Evolutionary conservation across 768 basidiomycete genomes (phyloP), one percentile per base, ranked within the genome.

Genomic region (Mycena sanguinolenta): DNA sequence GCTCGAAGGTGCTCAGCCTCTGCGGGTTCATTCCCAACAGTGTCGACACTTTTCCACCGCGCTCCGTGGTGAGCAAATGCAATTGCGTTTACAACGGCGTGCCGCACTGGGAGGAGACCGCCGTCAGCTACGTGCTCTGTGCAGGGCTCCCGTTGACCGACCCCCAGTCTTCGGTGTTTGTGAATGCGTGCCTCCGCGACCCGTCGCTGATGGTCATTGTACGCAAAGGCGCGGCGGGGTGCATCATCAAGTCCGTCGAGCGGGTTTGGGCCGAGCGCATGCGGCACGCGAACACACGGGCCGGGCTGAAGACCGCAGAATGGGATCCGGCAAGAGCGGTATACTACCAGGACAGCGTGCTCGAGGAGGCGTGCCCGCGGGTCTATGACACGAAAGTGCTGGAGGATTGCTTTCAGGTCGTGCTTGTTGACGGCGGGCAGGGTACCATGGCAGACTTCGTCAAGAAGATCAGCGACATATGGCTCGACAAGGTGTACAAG

Each of bases 131-230:
- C 42, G 63, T 67, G 5, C 36, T 82, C 42, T 79, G 69, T 32
- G 78, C 72, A 19, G 76, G 72, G 10, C 67, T 82, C 32, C 76
- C 80, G 32, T 62, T 81, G 27, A 74, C 34, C 52, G 78, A 81
- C 52, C 74, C 78, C 7, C 78, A 63, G 69, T 69, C 77, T 5
- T 76, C 76, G 67, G 69, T 64, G 4, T 79, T 81, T 70, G 77
- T 77, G 42, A 79, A 80, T 55, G 77, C 57, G 52, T 82, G 80
- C 65, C 59, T 79, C 52, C 74, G 78, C 39, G 77, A 79, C 39
- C 74, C 81, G 25, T 73, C 79, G 36, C 55, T 82, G 46, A 77
- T 79, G 78, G 75, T 79, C 17, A 72, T 80, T 62, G 70, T 78
- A 25, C 79, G 81, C 60, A 78, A 77, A 58, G 81, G 81, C 27